phyloP scores from a whole-genome alignment of 2,329 filamentous ascomycete genomes.

The Ilyonectria mors-panacis region DNA sequence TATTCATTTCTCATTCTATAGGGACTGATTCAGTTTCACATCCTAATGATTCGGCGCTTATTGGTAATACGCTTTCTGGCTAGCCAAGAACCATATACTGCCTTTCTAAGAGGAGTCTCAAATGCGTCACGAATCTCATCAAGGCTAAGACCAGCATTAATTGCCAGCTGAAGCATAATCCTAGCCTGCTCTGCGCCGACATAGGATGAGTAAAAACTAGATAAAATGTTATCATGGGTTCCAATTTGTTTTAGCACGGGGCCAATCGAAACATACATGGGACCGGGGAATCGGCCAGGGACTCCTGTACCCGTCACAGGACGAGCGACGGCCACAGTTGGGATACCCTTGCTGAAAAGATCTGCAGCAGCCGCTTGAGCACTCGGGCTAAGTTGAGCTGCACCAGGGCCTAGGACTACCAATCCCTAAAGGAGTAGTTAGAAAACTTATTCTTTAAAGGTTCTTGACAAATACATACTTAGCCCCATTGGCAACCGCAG shows the following conservation, averaged over 20 bases:
- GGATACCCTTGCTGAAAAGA: constrained; percentile 48
- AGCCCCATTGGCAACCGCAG: constrained; percentile 51
- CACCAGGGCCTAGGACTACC: constrained; percentile 52
- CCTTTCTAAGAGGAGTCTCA: constrained; percentile 39
- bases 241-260: background rate
- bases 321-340: constrained; percentile 48
- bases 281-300: constrained; percentile 37
- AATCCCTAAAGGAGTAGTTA: constrained; percentile 36
- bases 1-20: background rate
- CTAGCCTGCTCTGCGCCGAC: constrained; percentile 50
- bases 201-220: constrained; percentile 48
- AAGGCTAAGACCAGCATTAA: constrained; percentile 48
- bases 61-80: constrained; percentile 16
- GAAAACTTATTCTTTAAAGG: background rate
- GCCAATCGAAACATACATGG: constrained; percentile 21
- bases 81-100: constrained; percentile 17
- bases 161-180: constrained; percentile 52
- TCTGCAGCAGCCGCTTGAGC: constrained; percentile 46
- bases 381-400: constrained; percentile 45
- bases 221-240: background rate
- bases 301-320: constrained; percentile 48
- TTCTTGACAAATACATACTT: constrained; percentile 32
- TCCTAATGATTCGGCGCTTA: background rate
- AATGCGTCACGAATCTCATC: constrained; percentile 50
- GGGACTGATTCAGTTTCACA: background rate